Evolutionary conservation across 768 basidiomycete species (phyloP), one percentile per base, ranked within the genome.

Genomic region (Rossbeevera mucosa): DNA sequence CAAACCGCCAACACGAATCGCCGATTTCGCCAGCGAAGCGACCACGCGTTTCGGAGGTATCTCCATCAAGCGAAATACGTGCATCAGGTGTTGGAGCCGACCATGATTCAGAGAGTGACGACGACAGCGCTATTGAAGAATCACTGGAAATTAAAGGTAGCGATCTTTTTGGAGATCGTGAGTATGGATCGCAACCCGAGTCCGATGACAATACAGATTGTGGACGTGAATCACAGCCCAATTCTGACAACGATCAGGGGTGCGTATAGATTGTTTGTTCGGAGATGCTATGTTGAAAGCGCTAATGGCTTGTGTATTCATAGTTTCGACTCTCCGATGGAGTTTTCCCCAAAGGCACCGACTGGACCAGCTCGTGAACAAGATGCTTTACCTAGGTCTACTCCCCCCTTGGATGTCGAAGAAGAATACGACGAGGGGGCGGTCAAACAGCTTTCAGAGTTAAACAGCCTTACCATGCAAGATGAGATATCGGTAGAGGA

Each of bases 401-500:
- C 68, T 5, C 66, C 66, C 36, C 43, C 12, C 1, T 16, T 38
- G 6, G 16, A 12, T 2, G 24, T 18, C 25, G 45, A 53, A 25
- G 56, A 48, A 9, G 36, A 8, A 1, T 0, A 40, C 0, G n/a
- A 13, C 8, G 40, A 28, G 13, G 43, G 22, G 14, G 28, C 5
- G 11, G 38, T 22, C 6, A 38, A 12, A 6, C 14, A 25, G 8
- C 16, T 18, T 5, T 8, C 40, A 8, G 56, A 43, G 13, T 24
- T 30, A 5, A 28, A 31, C 29, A 45, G 38, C 7, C 44, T 48
- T 13, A 45, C 29, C 24, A 46, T 26, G n/a, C 31, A n/a, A 16
- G 62, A 61, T 12, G 64, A 70, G 38, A 36, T 47, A 36, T 51
- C 20, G 2, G 66, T 70, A 22, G 59, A 70, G 25, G 53, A 33